Evolutionary conservation across 768 basidiomycete species (phyloP), one percentile per base, ranked within the genome.

Genomic region (Psilocybe subaeruginosa): DNA sequence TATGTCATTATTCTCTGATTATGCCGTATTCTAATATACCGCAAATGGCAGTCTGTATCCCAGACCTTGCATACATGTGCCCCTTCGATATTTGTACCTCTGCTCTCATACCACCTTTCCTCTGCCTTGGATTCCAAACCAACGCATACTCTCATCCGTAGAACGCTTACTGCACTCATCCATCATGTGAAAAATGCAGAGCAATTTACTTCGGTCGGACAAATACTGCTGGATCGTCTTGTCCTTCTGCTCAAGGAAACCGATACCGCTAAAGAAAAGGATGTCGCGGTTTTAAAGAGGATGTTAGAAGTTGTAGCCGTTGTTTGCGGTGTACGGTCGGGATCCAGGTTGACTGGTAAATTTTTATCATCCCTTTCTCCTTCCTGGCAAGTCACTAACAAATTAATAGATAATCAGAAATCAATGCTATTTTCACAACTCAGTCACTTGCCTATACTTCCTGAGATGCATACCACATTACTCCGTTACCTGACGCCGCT

Each of bases 1-100:
- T 90, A 54, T 8, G 72, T 73, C 43, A 27, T 23, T 23, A 45
- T 52, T 23, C 29, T 23, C 4, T n/a, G 46, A 57, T 29, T 7
- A 29, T 37, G 30, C 12, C 5, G 23, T 51, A 47, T 41, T 53
- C 43, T 50, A 58, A 55, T 48, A 45, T 31, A 55, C 33, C 64
- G 50, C 56, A 65, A 54, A 29, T 51, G 41, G 17, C 64, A 93
- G 92, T 91, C 89, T n/a, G 87, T 92, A 51, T 89, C 90, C 8
- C 88, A 90, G 74, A 89, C 88, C 0, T 75, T 97, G 30, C 95
- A 97, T 70, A 92, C 92, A 0, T 82, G 85, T 54, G 84, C 92
- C 0, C 66, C 85, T 5, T 85, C 87, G 3, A 79, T 95, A 43
- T 75, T 95, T 11, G 64, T 73, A 2, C 80, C 84, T 0, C 73